Base-by-base conservation (phyloP, 2,329 filamentous ascomycete genomes). In the Penicillium sclerotiorum region DNA sequence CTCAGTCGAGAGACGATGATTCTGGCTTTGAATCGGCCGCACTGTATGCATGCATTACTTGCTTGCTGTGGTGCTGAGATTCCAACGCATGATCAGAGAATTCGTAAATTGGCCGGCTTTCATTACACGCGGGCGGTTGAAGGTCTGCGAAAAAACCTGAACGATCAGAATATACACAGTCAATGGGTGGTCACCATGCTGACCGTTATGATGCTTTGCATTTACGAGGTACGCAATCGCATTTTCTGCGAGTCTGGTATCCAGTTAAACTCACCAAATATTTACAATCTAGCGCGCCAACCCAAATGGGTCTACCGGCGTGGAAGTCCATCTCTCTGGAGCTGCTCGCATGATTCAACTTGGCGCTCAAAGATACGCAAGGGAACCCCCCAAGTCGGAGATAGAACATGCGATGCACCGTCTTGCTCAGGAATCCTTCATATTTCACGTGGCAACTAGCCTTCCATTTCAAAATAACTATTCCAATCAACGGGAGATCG, bases 371-470 rank as follows among this genome's bases (percentile, higher is more conserved):
- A 2, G 18, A 11, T 22, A 32, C 3, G 8, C n/a, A 17, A 25
- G 1, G 1, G 8, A 21, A 22, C 21, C 8, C 11, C n/a, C 25
- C 12, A 9, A 11, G 7, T 44, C 47, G 2, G 46, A 22, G 4
- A 23, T 40, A 18, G 54, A 56, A n/a, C 18, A 17, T 6, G 25
- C 39, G 8, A 58, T 55, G 35, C 33, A 52, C 21, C 53, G 58
- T 18, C 45, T 64, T 1, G 59, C 50, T 30, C 50, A 59, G 4
- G 62, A 64, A 27, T 53, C 61, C 0, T 65, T 64, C 35, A 60
- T 64, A 37, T 65, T 65, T 32, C 62, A 65, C 35, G 56, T 56
- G 5, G 52, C 61, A 8, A 65, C 61, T 4, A 58, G 60, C 21
- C 52, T 65, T 11, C 60, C 62, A 1, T 64, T 65, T 20, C 61